Conservation (phyloP, 768 basidiomycete genomes). For the Suillus subalutaceus region DNA sequence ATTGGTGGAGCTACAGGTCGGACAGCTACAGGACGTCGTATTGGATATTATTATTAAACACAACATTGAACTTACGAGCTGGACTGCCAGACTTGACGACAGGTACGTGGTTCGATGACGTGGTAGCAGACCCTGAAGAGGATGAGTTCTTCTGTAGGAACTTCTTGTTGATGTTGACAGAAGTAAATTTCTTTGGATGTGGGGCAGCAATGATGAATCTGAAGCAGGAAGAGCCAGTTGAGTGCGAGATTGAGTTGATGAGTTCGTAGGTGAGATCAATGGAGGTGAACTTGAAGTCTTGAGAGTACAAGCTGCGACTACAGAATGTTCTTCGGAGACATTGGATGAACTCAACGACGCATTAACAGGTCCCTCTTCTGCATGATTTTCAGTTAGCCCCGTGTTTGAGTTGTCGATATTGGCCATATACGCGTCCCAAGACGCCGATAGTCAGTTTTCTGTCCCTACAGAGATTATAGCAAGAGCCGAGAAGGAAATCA, state of each 20-base stretch:
- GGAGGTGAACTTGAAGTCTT: conserved; percentile 16
- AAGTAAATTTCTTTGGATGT: conserved; percentile 83
- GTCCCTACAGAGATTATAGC: conserved; percentile 13
- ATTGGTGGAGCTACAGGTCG: conserved; percentile 60
- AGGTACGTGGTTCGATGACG: conserved; percentile 42
- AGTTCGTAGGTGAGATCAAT: conserved; percentile 22
- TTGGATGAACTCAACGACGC: conserved; percentile 12
- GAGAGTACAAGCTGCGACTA: conserved; percentile 10
- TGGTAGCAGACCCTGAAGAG: conserved; percentile 49
- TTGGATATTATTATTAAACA: background rate
- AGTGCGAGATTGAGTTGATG: conserved; percentile 15
- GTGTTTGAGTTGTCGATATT: conserved; percentile 54
- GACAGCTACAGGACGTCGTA: conserved; percentile 36
- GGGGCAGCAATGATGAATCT: conserved; percentile 35
- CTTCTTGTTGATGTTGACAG: conserved; percentile 94
- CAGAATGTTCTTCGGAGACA: conserved; percentile 23
- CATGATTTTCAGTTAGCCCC: conserved; percentile 46
- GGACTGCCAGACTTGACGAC: conserved; percentile 54
- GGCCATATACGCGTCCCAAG: conserved; percentile 82
- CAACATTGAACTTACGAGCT: conserved; percentile 46
- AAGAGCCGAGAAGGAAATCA: conserved; percentile 14
- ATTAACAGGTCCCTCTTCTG: conserved; percentile 12
- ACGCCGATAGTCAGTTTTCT: conserved; percentile 45
- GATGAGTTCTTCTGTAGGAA: conserved; percentile 89
- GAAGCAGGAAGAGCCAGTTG: conserved; percentile 16